phyloP scores from a whole-genome alignment of 2,329 filamentous ascomycete genomes.

The Sclerotinia minor region DNA sequence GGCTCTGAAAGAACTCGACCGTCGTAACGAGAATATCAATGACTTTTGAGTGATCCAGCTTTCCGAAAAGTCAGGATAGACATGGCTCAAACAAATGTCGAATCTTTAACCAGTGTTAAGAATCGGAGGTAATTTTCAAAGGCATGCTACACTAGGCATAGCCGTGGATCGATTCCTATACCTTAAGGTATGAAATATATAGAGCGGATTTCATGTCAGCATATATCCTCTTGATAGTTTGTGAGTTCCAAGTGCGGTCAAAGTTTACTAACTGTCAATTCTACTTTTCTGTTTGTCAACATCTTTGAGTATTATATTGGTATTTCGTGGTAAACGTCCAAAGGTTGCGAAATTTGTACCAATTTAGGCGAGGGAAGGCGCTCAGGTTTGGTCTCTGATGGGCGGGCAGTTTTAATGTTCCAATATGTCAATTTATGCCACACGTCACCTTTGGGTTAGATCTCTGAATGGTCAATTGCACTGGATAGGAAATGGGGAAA shows the following conservation, averaged over 20 bases:
- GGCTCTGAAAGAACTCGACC: neutral
- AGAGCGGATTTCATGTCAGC: neutral
- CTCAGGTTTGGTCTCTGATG: conserved; percentile 12
- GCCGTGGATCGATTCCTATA: neutral
- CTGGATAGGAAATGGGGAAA: conserved; percentile 16
- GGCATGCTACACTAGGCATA: neutral
- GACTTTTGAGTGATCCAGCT: neutral
- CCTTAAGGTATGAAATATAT: neutral
- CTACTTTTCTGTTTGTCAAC: no score
- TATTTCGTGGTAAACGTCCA: conserved; percentile 26
- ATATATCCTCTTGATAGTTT: neutral
- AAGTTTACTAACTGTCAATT: no score
- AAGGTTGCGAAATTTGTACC: conserved; percentile 27
- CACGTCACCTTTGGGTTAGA: conserved; percentile 10
- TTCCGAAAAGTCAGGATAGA: no score
- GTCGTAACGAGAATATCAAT: neutral
- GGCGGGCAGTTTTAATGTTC: conserved; percentile 21
- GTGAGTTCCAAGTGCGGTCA: neutral
- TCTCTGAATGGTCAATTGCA: neutral
- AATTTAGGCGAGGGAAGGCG: conserved; percentile 27
- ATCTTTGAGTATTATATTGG: neutral
- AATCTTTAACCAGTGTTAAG: neutral
- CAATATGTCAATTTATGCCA: conserved; percentile 20
- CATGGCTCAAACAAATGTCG: neutral
- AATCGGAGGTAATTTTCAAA: neutral